phyloP scores from a whole-genome alignment of 164 flowering plant species.

The Macadamia integrifolia region DNA sequence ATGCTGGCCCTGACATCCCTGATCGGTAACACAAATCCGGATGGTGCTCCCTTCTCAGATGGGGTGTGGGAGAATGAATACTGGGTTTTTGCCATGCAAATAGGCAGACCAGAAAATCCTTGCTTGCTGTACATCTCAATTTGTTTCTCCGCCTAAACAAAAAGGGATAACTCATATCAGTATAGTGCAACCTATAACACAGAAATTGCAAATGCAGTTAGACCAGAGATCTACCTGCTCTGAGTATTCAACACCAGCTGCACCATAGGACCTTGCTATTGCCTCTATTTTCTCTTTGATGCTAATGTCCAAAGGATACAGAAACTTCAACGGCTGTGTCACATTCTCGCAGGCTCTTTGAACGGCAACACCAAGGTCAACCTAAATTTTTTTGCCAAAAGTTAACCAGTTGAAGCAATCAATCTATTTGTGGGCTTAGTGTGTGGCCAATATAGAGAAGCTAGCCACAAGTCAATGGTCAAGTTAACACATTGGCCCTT shows the following conservation, averaged over 20 bases:
- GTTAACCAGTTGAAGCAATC: background rate
- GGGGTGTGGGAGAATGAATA: constrained; percentile 87
- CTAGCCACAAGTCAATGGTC: background rate
- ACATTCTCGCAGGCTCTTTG: constrained; percentile 89
- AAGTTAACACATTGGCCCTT: background rate
- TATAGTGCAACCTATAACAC: background rate
- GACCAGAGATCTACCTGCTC: constrained; percentile 56
- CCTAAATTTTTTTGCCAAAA: constrained; percentile 40
- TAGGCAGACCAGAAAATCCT: constrained; percentile 82
- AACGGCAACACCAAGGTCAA: constrained; percentile 90
- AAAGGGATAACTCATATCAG: constrained; percentile 3
- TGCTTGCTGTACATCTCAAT: constrained; percentile 88
- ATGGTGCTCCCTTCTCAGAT: constrained; percentile 81
- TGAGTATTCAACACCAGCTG: constrained; percentile 87
- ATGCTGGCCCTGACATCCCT: constrained; percentile 93
- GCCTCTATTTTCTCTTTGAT: constrained; percentile 96
- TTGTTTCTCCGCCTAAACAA: constrained; percentile 86
- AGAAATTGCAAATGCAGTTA: background rate
- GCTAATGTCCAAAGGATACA: constrained; percentile 78
- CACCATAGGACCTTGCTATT: constrained; percentile 93
- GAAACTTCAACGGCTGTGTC: constrained; percentile 58
- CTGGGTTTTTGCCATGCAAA: constrained; percentile 99
- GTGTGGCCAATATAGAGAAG: background rate
- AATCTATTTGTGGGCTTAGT: background rate
- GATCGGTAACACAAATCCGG: constrained; percentile 75